A percentile compares a stretch with the other conserved stretches of the same genome.
Evolutionary conservation across 495 filamentous ascomycete species (phyloP).

Genomic region (Penicillium steckii): DNA sequence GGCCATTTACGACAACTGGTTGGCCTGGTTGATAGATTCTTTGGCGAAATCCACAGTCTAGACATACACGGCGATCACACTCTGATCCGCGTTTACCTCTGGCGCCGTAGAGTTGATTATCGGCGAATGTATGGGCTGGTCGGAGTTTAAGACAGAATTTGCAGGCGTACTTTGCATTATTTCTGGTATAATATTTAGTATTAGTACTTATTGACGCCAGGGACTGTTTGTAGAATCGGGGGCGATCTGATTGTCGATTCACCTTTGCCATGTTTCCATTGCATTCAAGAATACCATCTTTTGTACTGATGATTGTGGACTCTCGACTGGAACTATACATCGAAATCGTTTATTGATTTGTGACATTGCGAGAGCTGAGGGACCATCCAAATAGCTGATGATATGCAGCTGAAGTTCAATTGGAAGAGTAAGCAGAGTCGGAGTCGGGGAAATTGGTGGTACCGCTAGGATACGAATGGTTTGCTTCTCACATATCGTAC

Average conservation of each 20-base stretch:
- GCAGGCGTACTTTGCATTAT: conserved; percentile 1
- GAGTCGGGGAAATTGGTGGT: background rate
- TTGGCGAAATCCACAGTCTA: conserved; percentile 1
- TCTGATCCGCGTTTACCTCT: background rate
- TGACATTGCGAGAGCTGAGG: background rate
- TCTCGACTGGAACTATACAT: background rate
- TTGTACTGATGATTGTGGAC: background rate
- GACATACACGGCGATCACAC: conserved; percentile 1
- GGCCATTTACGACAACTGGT: background rate
- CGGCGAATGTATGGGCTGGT: background rate
- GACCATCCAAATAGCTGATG: background rate
- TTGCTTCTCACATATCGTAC: background rate
- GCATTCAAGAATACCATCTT: conserved; percentile 1
- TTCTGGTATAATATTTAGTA: background rate
- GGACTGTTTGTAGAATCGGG: no score
- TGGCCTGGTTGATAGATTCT: conserved; percentile 4
- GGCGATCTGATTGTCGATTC: background rate
- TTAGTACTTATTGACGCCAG: no score
- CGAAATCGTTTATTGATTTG: background rate
- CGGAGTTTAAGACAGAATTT: conserved; percentile 1
- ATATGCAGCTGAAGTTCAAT: conserved; percentile 2
- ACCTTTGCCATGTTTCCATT: conserved; percentile 1
- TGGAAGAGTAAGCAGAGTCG: background rate
- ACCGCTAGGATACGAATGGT: background rate
- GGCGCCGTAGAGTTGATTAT: background rate